A percentile compares a stretch with the other conserved stretches of the same genome.
These are phyloP conservation scores for Monosporascus sp. DNA, from an alignment of 2,329 filamentous ascomycete genomes.

Conservation along the genomic window DNA sequence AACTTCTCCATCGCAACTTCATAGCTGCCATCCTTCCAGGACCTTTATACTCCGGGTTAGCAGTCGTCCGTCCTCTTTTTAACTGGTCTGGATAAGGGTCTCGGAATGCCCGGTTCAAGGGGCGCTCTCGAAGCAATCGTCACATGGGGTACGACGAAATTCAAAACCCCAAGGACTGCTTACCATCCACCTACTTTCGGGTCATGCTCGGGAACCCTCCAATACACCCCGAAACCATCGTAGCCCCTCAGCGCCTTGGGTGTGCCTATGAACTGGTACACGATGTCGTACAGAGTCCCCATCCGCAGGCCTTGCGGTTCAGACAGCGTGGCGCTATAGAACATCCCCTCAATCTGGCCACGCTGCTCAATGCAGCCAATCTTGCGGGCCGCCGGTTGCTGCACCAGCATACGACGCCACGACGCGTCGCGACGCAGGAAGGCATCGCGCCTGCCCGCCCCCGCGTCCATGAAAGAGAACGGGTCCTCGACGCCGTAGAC, in stretches of 20 bases:
- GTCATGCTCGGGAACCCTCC: background rate
- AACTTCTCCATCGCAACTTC: background rate
- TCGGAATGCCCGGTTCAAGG: too few species aligned
- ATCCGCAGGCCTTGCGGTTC: background rate
- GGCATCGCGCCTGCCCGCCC: background rate
- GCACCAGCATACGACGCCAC: slow-evolving; percentile 2
- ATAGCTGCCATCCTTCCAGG: background rate
- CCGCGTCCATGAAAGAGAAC: background rate
- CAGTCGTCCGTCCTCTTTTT: too few species aligned
- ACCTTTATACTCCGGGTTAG: background rate
- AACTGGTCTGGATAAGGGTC: too few species aligned
- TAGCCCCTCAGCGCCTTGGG: background rate
- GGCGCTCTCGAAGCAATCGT: too few species aligned
- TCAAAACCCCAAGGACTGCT: too few species aligned
- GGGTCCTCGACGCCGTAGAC: background rate
- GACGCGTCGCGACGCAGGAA: background rate
- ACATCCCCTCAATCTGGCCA: background rate
- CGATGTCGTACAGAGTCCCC: background rate
- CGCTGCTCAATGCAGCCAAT: background rate
- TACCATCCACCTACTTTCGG: background rate
- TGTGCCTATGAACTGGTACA: background rate
- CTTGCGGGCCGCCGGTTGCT: slow-evolving; percentile 1
- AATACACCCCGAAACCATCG: background rate
- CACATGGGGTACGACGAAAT: too few species aligned
- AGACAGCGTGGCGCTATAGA: background rate